Base-by-base conservation (phyloP, 805 yeast species). In the Debaryomyces hansenii region DNA sequence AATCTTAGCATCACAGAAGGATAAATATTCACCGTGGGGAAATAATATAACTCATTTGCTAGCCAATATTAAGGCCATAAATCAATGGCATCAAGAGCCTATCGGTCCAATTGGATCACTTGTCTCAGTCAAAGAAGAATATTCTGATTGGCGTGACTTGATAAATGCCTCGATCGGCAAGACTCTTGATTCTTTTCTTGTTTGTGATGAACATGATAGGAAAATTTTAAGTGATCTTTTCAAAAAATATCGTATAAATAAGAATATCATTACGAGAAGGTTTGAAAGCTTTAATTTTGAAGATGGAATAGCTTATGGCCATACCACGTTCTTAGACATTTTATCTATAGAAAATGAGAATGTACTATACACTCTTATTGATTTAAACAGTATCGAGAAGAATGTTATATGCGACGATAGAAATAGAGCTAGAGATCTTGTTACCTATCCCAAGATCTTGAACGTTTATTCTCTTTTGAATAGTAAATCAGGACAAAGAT, bases 41-140 rank as follows among this genome's bases (percentile, higher is more conserved):
- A 50, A 50, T 1, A 65, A 68, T 5, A 75, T 82, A 59, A 64
- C 63, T 7, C 41, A 47, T 2, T 58, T 84, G 5, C 54, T 83
- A 20, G 52, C 58, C 3, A 78, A 69, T 4, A 76, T 84, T 5
- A 52, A 64, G 21, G 54, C 60, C 2, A 47, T 53, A 16, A 67
- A 68, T 11, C 40, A 45, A 5, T 72, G 75, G 73, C 74, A 72
- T 14, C 55, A 62, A 2, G 58, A 57, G 31, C 96, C 96, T 0
- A 63, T 85, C 14, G 98, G 98, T 0, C 99, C 99, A 0, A 51
- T 92, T 2, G 97, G 96, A 1, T 53, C 72, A 3, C 67, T 68
- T 48, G 70, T 90, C 2, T 70, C 78, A 4, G 69, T 92, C 11
- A 85, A 81, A 56, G 60, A 67, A 1, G 82, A 76, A 7, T 79